Conservation (phyloP, 1,284 basidiomycete genomes). For the Violaceomyces palustris region DNA sequence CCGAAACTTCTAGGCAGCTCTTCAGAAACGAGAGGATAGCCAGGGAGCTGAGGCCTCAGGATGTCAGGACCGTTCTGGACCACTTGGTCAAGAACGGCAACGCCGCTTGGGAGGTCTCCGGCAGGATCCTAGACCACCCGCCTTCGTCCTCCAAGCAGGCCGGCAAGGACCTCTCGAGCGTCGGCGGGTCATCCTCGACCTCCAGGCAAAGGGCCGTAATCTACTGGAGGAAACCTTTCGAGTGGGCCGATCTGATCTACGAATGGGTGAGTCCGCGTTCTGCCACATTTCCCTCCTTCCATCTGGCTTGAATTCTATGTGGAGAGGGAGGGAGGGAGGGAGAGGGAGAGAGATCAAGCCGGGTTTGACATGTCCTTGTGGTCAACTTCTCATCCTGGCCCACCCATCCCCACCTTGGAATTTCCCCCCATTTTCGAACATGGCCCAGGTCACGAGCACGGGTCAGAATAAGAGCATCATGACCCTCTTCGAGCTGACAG, state of each 20-base stretch:
- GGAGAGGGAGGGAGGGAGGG: too few species aligned
- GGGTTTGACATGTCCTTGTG: too few species aligned
- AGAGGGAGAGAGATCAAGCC: too few species aligned
- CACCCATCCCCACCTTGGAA: not conserved
- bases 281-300: too few species aligned
- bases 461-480: slow-evolving; percentile 58
- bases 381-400: not conserved
- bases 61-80: slow-evolving; percentile 22
- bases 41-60: slow-evolving; percentile 16
- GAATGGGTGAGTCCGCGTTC: slow-evolving; percentile 54
- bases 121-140: slow-evolving; percentile 1
- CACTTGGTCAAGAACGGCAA: slow-evolving; percentile 35
- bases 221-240: slow-evolving; percentile 58
- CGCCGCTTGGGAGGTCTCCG: slow-evolving; percentile 16
- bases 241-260: slow-evolving; percentile 58
- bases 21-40: slow-evolving; percentile 21
- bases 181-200: too few species aligned
- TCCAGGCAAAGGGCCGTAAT: slow-evolving; percentile 48
- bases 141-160: slow-evolving; percentile 32
- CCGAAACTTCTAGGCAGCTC: too few species aligned
- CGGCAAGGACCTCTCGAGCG: too few species aligned
- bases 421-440: not conserved
- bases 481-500: slow-evolving; percentile 59
- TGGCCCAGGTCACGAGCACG: slow-evolving; percentile 56
- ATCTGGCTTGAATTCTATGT: too few species aligned